Evolutionary conservation across 768 basidiomycete species (phyloP).

Genomic region (Cystofilobasidium ferigula): DNA sequence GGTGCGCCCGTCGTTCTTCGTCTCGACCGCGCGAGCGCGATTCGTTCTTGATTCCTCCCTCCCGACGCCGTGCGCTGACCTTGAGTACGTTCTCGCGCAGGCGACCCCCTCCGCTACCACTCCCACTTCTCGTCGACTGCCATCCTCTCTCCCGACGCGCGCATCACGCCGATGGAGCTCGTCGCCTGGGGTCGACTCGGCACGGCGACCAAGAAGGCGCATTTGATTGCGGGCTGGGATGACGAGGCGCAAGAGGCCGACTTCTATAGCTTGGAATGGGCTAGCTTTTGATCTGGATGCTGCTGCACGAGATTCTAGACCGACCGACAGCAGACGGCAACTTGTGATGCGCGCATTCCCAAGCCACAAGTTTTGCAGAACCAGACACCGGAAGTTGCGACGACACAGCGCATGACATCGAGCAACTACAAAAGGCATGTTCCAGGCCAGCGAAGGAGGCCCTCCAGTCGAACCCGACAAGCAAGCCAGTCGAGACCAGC

Average conservation of each 20-base stretch:
- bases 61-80: neutral
- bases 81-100: constrained; percentile 43
- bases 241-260: constrained; percentile 40
- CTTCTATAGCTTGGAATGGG: constrained; percentile 41
- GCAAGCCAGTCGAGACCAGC: neutral
- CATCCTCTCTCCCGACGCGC: constrained; percentile 47
- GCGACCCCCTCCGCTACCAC: constrained; percentile 89
- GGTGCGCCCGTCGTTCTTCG: constrained; percentile 49
- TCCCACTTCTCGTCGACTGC: constrained; percentile 89
- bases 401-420: no score
- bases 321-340: neutral
- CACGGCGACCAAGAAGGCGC: constrained; percentile 93
- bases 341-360: no score
- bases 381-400: no score
- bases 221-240: constrained; percentile 81
- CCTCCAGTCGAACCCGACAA: neutral
- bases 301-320: neutral
- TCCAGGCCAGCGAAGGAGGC: neutral
- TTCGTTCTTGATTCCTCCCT: neutral
- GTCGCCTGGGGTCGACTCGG: constrained; percentile 91
- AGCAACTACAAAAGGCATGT: neutral
- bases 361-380: no score
- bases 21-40: neutral
- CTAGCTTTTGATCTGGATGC: constrained; percentile 32
- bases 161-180: constrained; percentile 78